phyloP scores from a whole-genome alignment of 2,329 filamentous ascomycete species.

The Alternaria tenuissima region DNA sequence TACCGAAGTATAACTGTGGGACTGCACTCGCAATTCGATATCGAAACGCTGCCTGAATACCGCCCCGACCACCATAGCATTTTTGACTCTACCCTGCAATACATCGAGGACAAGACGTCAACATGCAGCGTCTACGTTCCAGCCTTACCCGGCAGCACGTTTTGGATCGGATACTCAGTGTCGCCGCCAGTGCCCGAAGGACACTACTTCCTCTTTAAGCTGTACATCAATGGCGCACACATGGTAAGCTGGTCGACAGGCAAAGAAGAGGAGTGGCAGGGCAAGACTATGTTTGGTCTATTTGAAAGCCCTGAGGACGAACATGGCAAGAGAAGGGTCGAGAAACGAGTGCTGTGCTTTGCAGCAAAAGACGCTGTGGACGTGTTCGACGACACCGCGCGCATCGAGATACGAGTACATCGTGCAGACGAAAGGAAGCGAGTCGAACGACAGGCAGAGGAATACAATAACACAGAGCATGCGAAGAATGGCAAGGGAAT shows the following conservation, averaged over 20 bases:
- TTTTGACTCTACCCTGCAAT: constrained; percentile 10
- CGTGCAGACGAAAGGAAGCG: constrained; percentile 53
- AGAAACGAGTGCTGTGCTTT: constrained; percentile 56
- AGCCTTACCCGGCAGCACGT: constrained; percentile 48
- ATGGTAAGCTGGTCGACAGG: constrained; percentile 57
- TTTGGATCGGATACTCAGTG: constrained; percentile 56
- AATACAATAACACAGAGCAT: constrained; percentile 34
- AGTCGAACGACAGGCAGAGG: constrained; percentile 38
- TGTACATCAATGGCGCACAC: constrained; percentile 51
- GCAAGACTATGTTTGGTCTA: constrained; percentile 57
- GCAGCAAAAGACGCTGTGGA: constrained; percentile 21
- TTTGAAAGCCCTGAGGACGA: constrained; percentile 46
- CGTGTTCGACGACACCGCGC: constrained; percentile 33
- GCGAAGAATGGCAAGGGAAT: constrained; percentile 32
- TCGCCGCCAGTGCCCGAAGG: constrained; percentile 39
- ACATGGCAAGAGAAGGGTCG: constrained; percentile 42
- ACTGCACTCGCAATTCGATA: constrained; percentile 55
- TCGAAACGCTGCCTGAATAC: constrained; percentile 51
- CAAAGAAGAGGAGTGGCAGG: constrained; percentile 52
- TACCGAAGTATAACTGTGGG: constrained; percentile 51
- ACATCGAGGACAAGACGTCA: constrained; percentile 35
- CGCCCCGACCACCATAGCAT: constrained; percentile 26
- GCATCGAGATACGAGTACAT: constrained; percentile 55
- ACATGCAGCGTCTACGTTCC: constrained; percentile 49
- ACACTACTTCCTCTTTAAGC: constrained; percentile 57